These are phyloP conservation scores for Diaporthe caulivora DNA, from an alignment of 2,329 filamentous ascomycete species.

Conservation along the genomic window DNA sequence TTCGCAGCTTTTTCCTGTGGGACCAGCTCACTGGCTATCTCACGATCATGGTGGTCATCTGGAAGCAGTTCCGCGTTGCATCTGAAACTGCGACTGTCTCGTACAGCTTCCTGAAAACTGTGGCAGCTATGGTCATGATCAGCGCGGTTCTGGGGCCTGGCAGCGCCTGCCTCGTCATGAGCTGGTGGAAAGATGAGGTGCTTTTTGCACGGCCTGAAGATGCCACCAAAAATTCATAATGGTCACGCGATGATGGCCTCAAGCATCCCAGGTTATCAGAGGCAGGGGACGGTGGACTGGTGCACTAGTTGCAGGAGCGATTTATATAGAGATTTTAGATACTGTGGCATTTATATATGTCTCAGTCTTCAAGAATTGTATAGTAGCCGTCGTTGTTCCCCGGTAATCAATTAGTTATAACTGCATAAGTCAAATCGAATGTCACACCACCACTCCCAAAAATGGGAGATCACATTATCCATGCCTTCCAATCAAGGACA, in stretches of 20 bases:
- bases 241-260: not conserved
- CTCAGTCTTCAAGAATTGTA: too few species aligned
- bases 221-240: not conserved
- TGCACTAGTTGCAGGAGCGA: not conserved
- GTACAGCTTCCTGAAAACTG: not conserved
- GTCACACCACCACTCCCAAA: too few species aligned
- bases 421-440: too few species aligned
- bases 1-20: not conserved
- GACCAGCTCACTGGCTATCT: not conserved
- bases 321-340: too few species aligned
- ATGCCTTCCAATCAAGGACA: too few species aligned
- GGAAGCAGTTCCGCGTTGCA: not conserved
- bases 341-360: too few species aligned
- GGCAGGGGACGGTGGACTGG: not conserved
- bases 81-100: not conserved
- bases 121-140: not conserved
- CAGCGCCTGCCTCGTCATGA: not conserved
- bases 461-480: too few species aligned
- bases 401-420: too few species aligned
- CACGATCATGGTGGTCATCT: not conserved
- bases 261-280: too few species aligned
- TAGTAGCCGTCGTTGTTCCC: too few species aligned
- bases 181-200: not conserved
- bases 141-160: not conserved
- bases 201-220: not conserved